A percentile compares a stretch with the other conserved stretches of the same genome.
Evolutionary conservation across 2,329 filamentous ascomycete species (phyloP).

Genomic region (Allantophomopsis cytisporea): DNA sequence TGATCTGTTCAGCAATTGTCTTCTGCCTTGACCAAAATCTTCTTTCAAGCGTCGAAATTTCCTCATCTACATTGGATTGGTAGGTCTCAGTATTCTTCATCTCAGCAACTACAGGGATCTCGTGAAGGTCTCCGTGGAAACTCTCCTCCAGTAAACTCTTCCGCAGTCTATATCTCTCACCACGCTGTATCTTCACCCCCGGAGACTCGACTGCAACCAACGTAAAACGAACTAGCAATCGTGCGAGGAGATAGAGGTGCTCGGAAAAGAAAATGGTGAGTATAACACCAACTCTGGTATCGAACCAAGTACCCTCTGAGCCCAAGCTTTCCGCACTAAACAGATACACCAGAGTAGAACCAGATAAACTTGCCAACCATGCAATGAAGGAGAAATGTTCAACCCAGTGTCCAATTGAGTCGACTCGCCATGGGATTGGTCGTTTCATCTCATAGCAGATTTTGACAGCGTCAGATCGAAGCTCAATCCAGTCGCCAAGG

Average conservation of each 20-base stretch:
- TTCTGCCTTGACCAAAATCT: no score
- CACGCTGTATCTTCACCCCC: no score
- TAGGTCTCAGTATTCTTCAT: no score
- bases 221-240: not conserved
- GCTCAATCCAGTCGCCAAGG: constrained; percentile 65
- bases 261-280: constrained; percentile 62
- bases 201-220: no score
- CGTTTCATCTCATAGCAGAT: constrained; percentile 63
- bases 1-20: no score
- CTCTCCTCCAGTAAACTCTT: no score
- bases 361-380: constrained; percentile 62
- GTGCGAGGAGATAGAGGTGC: constrained; percentile 49
- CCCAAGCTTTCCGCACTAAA: constrained; percentile 25
- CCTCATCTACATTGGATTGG: no score
- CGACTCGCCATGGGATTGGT: constrained; percentile 53
- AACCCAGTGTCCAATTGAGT: constrained; percentile 64
- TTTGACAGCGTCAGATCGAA: constrained; percentile 66
- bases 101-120: no score
- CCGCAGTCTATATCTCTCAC: no score
- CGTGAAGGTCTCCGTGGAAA: no score
- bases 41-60: no score
- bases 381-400: constrained; percentile 53
- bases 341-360: constrained; percentile 59
- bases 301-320: constrained; percentile 18
- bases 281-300: constrained; percentile 43